phyloP scores from a whole-genome alignment of 1,284 basidiomycete genomes.

The Fistulina hepatica region DNA sequence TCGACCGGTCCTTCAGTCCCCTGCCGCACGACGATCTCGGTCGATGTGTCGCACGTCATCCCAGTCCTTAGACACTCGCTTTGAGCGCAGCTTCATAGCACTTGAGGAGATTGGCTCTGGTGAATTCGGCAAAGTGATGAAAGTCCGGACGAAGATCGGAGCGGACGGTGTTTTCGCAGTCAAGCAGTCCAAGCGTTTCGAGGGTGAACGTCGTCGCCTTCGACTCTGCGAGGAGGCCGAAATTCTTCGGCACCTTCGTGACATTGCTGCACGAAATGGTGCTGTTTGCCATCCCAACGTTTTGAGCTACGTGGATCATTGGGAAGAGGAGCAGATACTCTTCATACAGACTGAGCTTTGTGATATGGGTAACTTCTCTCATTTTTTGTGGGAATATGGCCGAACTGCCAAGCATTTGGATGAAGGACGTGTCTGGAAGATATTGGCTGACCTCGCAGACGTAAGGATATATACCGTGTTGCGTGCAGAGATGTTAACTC shows the following conservation, averaged over 20 bases:
- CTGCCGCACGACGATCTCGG: constrained; percentile 13
- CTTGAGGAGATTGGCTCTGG: constrained; percentile 83
- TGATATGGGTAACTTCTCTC: constrained; percentile 82
- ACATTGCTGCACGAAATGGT: constrained; percentile 22
- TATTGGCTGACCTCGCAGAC: constrained; percentile 81
- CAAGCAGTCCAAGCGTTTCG: constrained; percentile 91
- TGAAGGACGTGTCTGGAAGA: constrained; percentile 95
- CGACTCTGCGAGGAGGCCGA: constrained; percentile 95
- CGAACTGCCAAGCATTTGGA: constrained; percentile 76
- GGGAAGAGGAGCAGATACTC: constrained; percentile 89
- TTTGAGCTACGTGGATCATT: constrained; percentile 87
- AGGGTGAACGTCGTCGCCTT: constrained; percentile 77
- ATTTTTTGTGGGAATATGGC: constrained; percentile 92
- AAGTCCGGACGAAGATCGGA: constrained; percentile 65
- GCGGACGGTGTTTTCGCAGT: constrained; percentile 68
- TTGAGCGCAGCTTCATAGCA: constrained; percentile 72
- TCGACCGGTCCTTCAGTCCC: constrained; percentile 16
- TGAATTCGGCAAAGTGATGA: constrained; percentile 91
- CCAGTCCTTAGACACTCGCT: constrained; percentile 40
- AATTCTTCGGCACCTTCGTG: constrained; percentile 73
- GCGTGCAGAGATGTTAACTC: constrained; percentile 15
- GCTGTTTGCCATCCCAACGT: constrained; percentile 60
- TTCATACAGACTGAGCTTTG: constrained; percentile 96
- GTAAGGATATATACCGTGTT: constrained; percentile 41
- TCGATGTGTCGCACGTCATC: constrained; percentile 6